A percentile compares a stretch with the other conserved stretches of the same genome.
These are phyloP conservation scores for Sambucus nigra DNA, from an alignment of 129 eudicot species.

Conservation along the genomic window DNA sequence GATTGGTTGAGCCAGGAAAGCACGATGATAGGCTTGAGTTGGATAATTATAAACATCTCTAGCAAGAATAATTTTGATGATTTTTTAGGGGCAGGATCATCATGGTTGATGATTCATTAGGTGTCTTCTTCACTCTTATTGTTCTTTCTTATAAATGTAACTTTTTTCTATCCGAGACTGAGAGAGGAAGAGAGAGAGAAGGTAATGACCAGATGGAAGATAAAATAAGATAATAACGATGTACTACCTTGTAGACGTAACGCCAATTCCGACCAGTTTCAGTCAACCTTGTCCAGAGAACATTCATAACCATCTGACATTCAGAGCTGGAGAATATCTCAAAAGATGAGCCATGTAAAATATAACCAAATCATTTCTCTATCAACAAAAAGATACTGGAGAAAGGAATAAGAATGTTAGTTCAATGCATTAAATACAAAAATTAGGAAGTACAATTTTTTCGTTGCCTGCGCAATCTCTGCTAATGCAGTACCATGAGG, in stretches of 20 bases:
- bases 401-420: constrained; percentile 8
- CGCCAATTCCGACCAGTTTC: constrained; percentile 98
- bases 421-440: not conserved
- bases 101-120: no score
- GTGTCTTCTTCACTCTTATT: no score
- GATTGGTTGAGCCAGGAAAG: no score
- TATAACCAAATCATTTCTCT: constrained; percentile 3
- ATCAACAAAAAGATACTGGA: not conserved
- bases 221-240: constrained; percentile 3
- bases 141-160: no score
- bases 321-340: constrained; percentile 62
- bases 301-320: constrained; percentile 97
- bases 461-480: constrained; percentile 94
- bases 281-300: constrained; percentile 86
- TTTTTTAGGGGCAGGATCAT: no score
- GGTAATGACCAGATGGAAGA: no score
- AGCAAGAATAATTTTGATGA: no score
- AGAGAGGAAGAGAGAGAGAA: no score
- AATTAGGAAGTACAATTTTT: constrained; percentile 53
- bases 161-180: no score
- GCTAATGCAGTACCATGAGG: constrained; percentile 96
- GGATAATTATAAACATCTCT: no score
- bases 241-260: constrained; percentile 75
- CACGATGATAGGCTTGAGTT: no score
- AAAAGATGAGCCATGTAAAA: constrained; percentile 18